These are phyloP conservation scores for Udeniomyces megalosporus DNA, from an alignment of 768 basidiomycete genomes.

Conservation along the genomic window DNA sequence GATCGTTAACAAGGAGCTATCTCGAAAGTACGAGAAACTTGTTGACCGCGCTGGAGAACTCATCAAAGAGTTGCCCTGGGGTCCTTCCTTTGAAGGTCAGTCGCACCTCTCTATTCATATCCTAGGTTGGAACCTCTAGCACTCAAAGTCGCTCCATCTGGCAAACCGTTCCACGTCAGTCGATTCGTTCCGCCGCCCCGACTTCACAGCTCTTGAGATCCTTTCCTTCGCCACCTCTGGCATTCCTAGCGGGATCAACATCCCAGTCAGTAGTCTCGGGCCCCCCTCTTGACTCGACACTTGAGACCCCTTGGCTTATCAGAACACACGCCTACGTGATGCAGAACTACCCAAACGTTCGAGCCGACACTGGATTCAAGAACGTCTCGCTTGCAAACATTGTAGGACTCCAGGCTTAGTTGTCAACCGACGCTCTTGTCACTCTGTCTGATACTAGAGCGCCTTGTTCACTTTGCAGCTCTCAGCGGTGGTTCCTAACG, in stretches of 20 bases:
- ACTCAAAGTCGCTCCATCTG: background rate
- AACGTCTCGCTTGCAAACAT: constrained; percentile 29
- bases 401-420: constrained; percentile 24
- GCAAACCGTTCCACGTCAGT: constrained; percentile 31
- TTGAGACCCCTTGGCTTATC: too few relatives aligned
- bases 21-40: constrained; percentile 61
- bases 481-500: constrained; percentile 70
- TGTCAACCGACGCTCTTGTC: background rate
- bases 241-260: constrained; percentile 73
- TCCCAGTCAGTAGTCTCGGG: constrained; percentile 53
- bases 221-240: constrained; percentile 71
- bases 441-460: background rate
- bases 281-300: too few relatives aligned
- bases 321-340: too few relatives aligned
- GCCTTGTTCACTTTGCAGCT: constrained; percentile 46
- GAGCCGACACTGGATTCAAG: constrained; percentile 69
- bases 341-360: constrained; percentile 18
- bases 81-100: constrained; percentile 24
- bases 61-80: constrained; percentile 73
- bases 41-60: constrained; percentile 61
- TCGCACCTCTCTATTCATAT: constrained; percentile 30
- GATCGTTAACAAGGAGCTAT: constrained; percentile 49
- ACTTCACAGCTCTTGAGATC: constrained; percentile 64
- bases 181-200: constrained; percentile 60
- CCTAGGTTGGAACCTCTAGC: too few relatives aligned